Conservation (phyloP, 352 stramenopile genomes). For the Phytophthora macrochlamydospora region DNA sequence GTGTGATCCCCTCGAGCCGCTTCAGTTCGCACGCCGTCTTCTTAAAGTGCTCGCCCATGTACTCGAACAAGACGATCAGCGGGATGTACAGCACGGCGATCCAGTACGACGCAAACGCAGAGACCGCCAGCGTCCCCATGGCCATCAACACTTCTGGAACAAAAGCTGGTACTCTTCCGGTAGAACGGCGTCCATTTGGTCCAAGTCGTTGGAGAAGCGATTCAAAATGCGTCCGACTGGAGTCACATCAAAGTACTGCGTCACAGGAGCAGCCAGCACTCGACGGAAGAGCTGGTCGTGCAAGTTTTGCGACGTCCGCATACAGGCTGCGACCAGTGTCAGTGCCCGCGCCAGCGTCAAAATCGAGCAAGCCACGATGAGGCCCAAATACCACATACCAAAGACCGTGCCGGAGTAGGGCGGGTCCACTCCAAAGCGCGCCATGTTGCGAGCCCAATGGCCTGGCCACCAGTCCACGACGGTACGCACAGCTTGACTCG, state of each 20-base stretch:
- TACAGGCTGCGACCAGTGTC: slow-evolving; percentile 33
- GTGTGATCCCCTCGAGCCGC: neutral
- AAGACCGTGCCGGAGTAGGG: slow-evolving; percentile 1
- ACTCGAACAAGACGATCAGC: neutral
- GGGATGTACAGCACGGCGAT: neutral
- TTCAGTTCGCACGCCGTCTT: neutral
- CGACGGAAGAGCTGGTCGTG: slow-evolving; percentile 44
- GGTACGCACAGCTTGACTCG: slow-evolving; percentile 21
- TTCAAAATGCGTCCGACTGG: slow-evolving; percentile 57
- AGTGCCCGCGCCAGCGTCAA: slow-evolving; percentile 28
- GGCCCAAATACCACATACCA: slow-evolving; percentile 44
- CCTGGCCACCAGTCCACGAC: slow-evolving; percentile 46
- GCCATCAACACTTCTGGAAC: slow-evolving; percentile 38
- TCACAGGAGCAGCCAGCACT: slow-evolving; percentile 46
- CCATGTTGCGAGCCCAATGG: slow-evolving; percentile 38
- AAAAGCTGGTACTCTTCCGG: slow-evolving; percentile 43
- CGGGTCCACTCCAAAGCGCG: neutral
- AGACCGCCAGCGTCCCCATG: slow-evolving; percentile 41
- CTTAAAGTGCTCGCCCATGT: neutral
- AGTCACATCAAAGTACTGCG: slow-evolving; percentile 59
- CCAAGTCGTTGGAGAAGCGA: slow-evolving; percentile 53
- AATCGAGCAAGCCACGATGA: slow-evolving; percentile 32
- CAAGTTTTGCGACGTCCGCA: slow-evolving; percentile 33
- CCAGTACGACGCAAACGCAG: neutral
- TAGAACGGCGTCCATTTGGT: slow-evolving; percentile 49